Evolutionary conservation across 306 rosid species (phyloP).

Genomic region (Rubus idaeus): DNA sequence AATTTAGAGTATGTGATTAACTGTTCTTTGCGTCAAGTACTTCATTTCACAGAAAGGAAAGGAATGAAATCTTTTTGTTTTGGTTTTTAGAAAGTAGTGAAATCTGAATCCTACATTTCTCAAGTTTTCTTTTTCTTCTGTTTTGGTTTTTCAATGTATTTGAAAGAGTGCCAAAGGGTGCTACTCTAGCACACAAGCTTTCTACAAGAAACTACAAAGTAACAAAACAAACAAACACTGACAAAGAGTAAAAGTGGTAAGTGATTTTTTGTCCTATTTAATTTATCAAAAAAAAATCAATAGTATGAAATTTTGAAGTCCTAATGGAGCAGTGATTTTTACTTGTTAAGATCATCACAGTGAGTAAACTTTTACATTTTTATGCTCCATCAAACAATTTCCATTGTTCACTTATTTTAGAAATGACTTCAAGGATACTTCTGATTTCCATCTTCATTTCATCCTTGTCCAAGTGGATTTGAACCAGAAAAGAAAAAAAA

Average conservation of each 20-base stretch:
- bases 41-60: neutral
- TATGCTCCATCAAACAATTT: neutral
- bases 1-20: slow-evolving; percentile 13
- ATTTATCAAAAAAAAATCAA: neutral
- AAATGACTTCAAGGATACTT: neutral
- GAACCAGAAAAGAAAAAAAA: neutral
- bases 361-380: neutral
- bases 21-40: slow-evolving; percentile 8
- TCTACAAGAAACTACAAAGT: neutral
- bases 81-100: neutral
- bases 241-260: slow-evolving; percentile 7
- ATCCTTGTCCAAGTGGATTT: neutral
- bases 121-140: neutral
- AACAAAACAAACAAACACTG: neutral
- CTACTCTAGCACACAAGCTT: neutral
- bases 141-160: neutral
- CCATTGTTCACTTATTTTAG: neutral
- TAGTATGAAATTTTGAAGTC: neutral
- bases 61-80: neutral
- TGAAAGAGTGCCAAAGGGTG: slow-evolving; percentile 20
- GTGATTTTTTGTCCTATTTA: neutral
- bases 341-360: neutral
- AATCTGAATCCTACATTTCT: neutral
- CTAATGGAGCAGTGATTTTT: neutral
- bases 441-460: neutral